Base-by-base conservation (phyloP, 306 rosid genomes). In the Gastrolobium bilobum region DNA sequence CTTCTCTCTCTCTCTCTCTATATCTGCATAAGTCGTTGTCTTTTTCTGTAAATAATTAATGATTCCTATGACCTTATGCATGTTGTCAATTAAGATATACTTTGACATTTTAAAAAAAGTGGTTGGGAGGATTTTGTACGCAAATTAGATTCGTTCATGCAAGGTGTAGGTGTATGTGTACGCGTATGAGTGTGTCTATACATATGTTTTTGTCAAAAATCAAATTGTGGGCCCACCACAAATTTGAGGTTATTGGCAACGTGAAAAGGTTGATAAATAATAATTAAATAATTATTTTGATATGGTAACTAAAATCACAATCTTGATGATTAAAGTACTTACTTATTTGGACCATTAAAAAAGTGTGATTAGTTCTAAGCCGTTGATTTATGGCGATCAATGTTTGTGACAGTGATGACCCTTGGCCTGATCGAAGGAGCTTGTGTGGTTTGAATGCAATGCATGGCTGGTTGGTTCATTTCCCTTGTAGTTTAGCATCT, bases 101-200 rank as follows among this genome's bases (percentile, higher is more conserved):
- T 70, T 42, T 71, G 11, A 50, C 79, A 80, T 73, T 61, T 60
- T 51, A 71, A 79, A 42, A 40, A 60, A 71, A 79, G 82, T 59
- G 62, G 86, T 79, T 79, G 61, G 86, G 84, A 63, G 44, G 84
- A 88, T 85, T 85, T 83, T 82, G 65, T 46, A 72, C 72, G 74
- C 89, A 83, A 62, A 42, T 68, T 73, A 73, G 78, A 67, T 84
- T 86, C 86, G 37, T 84, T 88, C 90, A 82, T 84, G 91, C 84
- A 79, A 77, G 58, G 82, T 68, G 31, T 61, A 73, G 35, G 56
- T 57, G 31, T 68, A 35, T 72, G 68, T 76, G 68, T 56, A 67
- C n/a, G 15, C 26, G 9, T 56, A 6, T 57, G 3, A 39, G 44
- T 61, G 44, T 61, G 56, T 31, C 44, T 44, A 7, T 43, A 48